These are phyloP conservation scores for Pholiota conissans DNA, from an alignment of 768 basidiomycete species.

Conservation along the genomic window DNA sequence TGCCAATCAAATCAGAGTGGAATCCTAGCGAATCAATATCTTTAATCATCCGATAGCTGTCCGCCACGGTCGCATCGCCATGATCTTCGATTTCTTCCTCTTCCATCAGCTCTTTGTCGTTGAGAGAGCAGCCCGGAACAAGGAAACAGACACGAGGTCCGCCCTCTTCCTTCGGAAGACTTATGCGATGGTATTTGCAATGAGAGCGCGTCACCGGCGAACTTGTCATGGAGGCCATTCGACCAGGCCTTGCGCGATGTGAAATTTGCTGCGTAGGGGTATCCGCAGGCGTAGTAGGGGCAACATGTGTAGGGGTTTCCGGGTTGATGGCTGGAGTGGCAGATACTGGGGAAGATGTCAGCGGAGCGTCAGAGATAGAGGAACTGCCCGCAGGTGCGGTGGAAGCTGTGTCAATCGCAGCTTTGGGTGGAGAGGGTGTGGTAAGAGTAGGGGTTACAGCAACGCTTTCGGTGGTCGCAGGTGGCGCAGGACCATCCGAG, in stretches of 20 bases:
- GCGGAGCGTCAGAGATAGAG: background rate
- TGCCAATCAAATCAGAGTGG: slow-evolving; percentile 51
- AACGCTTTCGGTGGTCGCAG: background rate
- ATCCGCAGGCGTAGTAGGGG: background rate
- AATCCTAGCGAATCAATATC: slow-evolving; percentile 53
- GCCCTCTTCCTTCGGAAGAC: slow-evolving; percentile 54
- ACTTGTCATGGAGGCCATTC: slow-evolving; percentile 1
- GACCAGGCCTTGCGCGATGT: background rate
- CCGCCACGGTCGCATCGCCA: slow-evolving; percentile 54
- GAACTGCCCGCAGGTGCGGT: background rate
- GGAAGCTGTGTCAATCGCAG: no score
- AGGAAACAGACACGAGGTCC: slow-evolving; percentile 60
- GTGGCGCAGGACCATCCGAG: background rate
- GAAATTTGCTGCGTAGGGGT: slow-evolving; percentile 2
- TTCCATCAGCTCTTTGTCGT: slow-evolving; percentile 53
- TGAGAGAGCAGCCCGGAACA: slow-evolving; percentile 68
- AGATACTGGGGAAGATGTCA: slow-evolving; percentile 5
- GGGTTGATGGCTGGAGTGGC: slow-evolving; percentile 10
- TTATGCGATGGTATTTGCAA: slow-evolving; percentile 70
- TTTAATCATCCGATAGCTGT: slow-evolving; percentile 44
- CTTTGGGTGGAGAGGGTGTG: no score
- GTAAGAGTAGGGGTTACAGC: background rate
- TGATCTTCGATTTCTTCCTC: slow-evolving; percentile 63
- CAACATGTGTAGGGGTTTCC: slow-evolving; percentile 10
- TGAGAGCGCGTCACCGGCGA: slow-evolving; percentile 67